Evolutionary conservation across 371 early-diverging fungal species (phyloP).

Genomic region (Lichtheimia ramosa): DNA sequence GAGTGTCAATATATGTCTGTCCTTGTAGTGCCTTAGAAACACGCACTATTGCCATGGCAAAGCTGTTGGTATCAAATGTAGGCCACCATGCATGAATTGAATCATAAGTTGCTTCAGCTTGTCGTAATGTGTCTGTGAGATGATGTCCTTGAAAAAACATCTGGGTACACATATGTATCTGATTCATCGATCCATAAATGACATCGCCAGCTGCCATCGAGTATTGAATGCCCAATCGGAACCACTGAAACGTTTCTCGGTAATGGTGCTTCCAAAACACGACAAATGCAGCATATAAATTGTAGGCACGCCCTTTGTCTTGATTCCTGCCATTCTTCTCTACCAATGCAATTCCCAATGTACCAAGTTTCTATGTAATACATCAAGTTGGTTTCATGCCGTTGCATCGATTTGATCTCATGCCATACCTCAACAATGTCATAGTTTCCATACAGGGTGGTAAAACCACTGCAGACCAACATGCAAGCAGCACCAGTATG

Average conservation of each 20-base stretch:
- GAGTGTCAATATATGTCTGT: constrained; percentile 24
- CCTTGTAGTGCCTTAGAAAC: constrained; percentile 40
- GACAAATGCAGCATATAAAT: constrained; percentile 29
- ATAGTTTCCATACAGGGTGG: constrained; percentile 22
- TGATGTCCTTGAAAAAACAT: constrained; percentile 20
- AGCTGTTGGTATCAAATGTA: constrained; percentile 32
- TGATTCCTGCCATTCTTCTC: constrained; percentile 27
- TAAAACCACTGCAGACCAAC: constrained; percentile 29
- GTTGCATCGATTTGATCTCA: too few relatives aligned
- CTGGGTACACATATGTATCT: constrained; percentile 24
- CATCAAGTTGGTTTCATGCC: background rate
- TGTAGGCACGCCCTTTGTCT: constrained; percentile 38
- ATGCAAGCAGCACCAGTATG: constrained; percentile 24
- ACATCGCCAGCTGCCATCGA: constrained; percentile 36
- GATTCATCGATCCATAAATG: constrained; percentile 36
- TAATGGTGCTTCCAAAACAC: constrained; percentile 38
- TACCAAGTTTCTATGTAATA: background rate
- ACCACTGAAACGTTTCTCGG: constrained; percentile 18
- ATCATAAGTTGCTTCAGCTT: constrained; percentile 32
- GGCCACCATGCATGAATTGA: constrained; percentile 41
- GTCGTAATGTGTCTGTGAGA: constrained; percentile 21
- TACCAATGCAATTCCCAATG: constrained; percentile 9
- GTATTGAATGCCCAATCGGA: constrained; percentile 7
- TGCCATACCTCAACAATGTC: constrained; percentile 25
- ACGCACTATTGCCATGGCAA: constrained; percentile 37